Base-by-base conservation (phyloP, 2,329 filamentous ascomycete genomes). In the Exophiala oligosperma region DNA sequence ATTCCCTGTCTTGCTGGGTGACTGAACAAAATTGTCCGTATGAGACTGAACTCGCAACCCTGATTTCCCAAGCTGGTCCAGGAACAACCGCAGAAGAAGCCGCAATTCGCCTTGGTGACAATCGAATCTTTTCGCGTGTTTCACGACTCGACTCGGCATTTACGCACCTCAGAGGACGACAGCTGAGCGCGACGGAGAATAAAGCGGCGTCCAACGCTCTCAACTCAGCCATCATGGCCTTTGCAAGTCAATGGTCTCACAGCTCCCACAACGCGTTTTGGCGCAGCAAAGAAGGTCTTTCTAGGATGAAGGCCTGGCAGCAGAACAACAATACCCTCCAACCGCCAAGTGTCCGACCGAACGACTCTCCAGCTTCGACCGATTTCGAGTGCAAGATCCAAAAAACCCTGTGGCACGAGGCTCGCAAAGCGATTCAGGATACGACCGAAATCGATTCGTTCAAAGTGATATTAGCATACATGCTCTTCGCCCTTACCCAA, bases 401-500 rank as follows among this genome's bases (percentile, higher is more conserved):
- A 54, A 69, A 72, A 41, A 67, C 67, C 3, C 68, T 75, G 2
- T 79, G 76, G 76, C 72, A 77, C 54, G 69, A 78, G 62, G 76
- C 76, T 32, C 69, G 70, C 1, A 67, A 68, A 3, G 74, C 74
- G 9, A 63, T 79, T 38, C 69, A 75, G 41, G 65, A 70, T 17
- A 72, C 71, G 1, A 65, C 69, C 8, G 72, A 70, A 1, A 73
- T 76, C n/a, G 72, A 75, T n/a, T 79, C 76, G 1, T 78, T 78
- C 59, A 71, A 76, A 2, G 69, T 78, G 9, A 73, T 74, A 2
- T 73, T 78, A 29, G 76, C 76, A 26, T 73, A 77, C 44, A 75
- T 79, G 23, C 73, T 79, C 4, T 78, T 79, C 57, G 74, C 76
- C n/a, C 63, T 79, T 48, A 76, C 75, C 0, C 76, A 78, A 60